These are phyloP conservation scores for Pseudogymnoascus sp. DNA, from an alignment of 2,329 filamentous ascomycete genomes.

Conservation along the genomic window DNA sequence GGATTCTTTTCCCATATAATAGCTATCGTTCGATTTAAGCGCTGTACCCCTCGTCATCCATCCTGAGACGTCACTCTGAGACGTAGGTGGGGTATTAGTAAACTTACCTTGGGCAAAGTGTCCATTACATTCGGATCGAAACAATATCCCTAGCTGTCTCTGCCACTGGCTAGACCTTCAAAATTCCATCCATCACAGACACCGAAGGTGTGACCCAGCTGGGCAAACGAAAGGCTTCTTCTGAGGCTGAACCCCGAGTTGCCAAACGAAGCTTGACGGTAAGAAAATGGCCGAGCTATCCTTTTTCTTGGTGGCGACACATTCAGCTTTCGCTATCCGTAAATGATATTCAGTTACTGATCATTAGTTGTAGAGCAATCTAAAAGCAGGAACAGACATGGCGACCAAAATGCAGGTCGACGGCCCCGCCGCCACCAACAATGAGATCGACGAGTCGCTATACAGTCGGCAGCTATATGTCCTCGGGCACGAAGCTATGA, in stretches of 20 bases:
- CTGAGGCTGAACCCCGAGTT: constrained; percentile 8
- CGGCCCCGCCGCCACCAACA: constrained; percentile 44
- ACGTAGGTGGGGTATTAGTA: not conserved
- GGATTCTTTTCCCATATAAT: constrained; percentile 1
- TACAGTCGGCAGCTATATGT: constrained; percentile 70
- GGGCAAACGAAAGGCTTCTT: constrained; percentile 8
- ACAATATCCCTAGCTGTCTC: not conserved
- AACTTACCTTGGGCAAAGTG: constrained; percentile 1
- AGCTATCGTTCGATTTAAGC: not conserved
- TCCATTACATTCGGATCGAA: constrained; percentile 1
- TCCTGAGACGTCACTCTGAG: constrained; percentile 6
- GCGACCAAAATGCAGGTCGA: constrained; percentile 61
- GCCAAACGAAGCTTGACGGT: constrained; percentile 7
- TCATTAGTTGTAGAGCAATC: not conserved
- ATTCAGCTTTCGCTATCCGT: not conserved
- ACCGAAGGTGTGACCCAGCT: constrained; percentile 7
- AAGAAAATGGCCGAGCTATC: not conserved
- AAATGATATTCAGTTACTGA: not conserved
- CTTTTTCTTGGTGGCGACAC: not conserved
- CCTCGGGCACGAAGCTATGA: constrained; percentile 79
- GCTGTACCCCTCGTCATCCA: not conserved
- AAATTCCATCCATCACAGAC: constrained; percentile 5
- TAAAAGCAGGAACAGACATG: constrained; percentile 36
- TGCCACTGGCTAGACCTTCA: constrained; percentile 6
- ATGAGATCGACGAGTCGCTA: constrained; percentile 64